Evolutionary conservation across 1,284 basidiomycete genomes (phyloP).

Genomic region (Thecaphora thlaspeos): DNA sequence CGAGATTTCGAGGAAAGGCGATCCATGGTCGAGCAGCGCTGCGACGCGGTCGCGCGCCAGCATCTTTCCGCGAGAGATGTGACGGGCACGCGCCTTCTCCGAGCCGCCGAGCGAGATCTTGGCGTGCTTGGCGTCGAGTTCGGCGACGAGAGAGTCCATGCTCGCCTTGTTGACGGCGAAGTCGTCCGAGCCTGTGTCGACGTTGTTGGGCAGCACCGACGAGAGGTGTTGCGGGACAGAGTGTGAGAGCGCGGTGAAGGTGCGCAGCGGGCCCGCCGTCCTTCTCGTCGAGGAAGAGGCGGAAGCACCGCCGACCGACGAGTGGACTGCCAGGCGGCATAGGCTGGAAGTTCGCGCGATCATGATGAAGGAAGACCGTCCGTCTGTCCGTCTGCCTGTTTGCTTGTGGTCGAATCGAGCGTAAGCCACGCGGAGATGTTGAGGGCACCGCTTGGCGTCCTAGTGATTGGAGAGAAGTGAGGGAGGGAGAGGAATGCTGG

Average conservation of each 20-base stretch:
- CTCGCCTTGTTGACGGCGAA: slow-evolving; percentile 40
- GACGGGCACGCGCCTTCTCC: slow-evolving; percentile 71
- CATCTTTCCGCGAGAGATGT: slow-evolving; percentile 77
- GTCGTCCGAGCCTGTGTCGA: slow-evolving; percentile 31
- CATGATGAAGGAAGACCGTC: too few species aligned
- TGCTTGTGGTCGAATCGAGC: too few species aligned
- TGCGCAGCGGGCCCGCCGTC: too few species aligned
- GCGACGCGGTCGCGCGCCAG: slow-evolving; percentile 75
- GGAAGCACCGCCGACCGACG: too few species aligned
- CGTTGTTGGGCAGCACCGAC: slow-evolving; percentile 41
- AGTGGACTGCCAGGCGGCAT: too few species aligned
- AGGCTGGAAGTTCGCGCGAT: too few species aligned
- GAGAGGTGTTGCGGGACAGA: slow-evolving; percentile 27
- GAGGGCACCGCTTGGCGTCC: too few species aligned
- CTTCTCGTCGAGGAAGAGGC: too few species aligned
- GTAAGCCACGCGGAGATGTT: too few species aligned
- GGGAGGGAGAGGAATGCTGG: too few species aligned
- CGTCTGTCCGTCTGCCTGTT: too few species aligned
- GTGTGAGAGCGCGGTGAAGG: slow-evolving; percentile 7
- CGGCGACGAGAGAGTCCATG: slow-evolving; percentile 42
- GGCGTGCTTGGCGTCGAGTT: slow-evolving; percentile 38
- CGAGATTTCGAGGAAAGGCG: slow-evolving; percentile 87
- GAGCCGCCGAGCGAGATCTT: slow-evolving; percentile 59
- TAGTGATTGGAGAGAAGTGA: too few species aligned
- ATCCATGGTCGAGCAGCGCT: slow-evolving; percentile 75